Percentiles rank a stretch among this genome's conserved stretches.
phyloP scores from a whole-genome alignment of 2,329 filamentous ascomycete genomes.

The Diaporthe vaccinii region DNA sequence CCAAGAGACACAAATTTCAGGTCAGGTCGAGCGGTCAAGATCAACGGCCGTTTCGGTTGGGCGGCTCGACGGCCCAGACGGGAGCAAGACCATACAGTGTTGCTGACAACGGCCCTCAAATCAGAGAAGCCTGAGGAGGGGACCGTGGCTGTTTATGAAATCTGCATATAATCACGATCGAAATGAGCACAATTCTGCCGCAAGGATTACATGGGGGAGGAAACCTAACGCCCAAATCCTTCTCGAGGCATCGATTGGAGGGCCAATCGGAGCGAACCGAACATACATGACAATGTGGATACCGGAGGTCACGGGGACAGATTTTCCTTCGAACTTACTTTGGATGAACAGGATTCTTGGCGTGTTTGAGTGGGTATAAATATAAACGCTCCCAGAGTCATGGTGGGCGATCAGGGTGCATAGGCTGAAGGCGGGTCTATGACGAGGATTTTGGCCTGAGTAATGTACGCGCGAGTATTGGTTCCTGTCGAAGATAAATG shows the following conservation, averaged over 20 bases:
- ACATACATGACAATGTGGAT: neutral
- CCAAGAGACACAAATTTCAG: neutral
- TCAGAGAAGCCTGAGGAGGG: too few relatives aligned
- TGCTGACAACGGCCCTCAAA: neutral
- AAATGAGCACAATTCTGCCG: neutral
- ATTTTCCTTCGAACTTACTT: neutral
- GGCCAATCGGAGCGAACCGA: neutral
- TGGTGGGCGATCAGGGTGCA: neutral
- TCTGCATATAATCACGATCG: neutral
- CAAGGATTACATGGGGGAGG: neutral
- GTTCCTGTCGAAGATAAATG: conserved; percentile 31
- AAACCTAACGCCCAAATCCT: too few relatives aligned
- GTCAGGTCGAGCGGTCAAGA: neutral
- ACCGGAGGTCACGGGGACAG: neutral
- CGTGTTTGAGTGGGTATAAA: conserved; percentile 22
- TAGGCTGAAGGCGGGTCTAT: conserved; percentile 22
- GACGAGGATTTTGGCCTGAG: neutral
- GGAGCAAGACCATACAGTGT: neutral
- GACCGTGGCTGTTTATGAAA: neutral
- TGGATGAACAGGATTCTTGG: conserved; percentile 26
- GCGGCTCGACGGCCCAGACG: conserved; percentile 29
- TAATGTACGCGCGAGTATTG: conserved; percentile 10
- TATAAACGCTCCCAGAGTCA: neutral
- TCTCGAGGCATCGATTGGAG: neutral
- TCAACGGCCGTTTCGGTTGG: conserved; percentile 5